phyloP scores from a whole-genome alignment of 768 basidiomycete species.

The Rhizopogon vinicolor region DNA sequence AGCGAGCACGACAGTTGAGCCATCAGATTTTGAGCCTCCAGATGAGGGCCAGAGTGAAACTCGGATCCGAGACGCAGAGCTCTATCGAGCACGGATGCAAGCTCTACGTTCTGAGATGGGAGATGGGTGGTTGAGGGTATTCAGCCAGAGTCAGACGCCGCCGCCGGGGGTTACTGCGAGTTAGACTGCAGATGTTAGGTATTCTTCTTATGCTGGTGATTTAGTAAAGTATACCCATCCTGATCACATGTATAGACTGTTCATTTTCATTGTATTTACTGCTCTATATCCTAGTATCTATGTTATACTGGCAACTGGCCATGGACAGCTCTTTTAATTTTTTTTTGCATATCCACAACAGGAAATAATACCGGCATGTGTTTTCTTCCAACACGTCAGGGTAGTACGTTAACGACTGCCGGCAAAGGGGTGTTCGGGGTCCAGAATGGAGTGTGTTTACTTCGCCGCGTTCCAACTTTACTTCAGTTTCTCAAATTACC shows the following conservation, averaged over 20 bases:
- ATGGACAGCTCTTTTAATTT: neutral
- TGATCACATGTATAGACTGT: neutral
- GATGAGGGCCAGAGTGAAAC: slow-evolving; percentile 6
- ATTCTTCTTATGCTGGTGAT: neutral
- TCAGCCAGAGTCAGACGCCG: slow-evolving; percentile 54
- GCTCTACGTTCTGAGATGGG: slow-evolving; percentile 84
- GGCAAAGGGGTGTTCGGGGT: slow-evolving; percentile 24
- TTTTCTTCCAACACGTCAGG: neutral
- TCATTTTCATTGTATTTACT: neutral
- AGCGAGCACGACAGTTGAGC: slow-evolving; percentile 50
- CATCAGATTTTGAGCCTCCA: slow-evolving; percentile 21
- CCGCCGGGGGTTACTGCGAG: slow-evolving; percentile 7
- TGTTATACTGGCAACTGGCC: neutral
- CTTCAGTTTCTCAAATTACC: slow-evolving; percentile 19
- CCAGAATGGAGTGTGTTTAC: slow-evolving; percentile 11
- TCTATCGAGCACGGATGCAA: slow-evolving; percentile 75
- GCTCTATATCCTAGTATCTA: neutral
- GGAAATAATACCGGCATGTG: no score
- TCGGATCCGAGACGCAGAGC: slow-evolving; percentile 54
- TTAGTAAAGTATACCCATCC: neutral
- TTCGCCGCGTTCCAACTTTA: neutral
- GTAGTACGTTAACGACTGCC: no score
- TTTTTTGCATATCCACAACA: neutral
- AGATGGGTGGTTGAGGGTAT: slow-evolving; percentile 84
- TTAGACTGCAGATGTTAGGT: neutral